phyloP scores from a whole-genome alignment of 129 eudicot genomes.

The Arctium minus region DNA sequence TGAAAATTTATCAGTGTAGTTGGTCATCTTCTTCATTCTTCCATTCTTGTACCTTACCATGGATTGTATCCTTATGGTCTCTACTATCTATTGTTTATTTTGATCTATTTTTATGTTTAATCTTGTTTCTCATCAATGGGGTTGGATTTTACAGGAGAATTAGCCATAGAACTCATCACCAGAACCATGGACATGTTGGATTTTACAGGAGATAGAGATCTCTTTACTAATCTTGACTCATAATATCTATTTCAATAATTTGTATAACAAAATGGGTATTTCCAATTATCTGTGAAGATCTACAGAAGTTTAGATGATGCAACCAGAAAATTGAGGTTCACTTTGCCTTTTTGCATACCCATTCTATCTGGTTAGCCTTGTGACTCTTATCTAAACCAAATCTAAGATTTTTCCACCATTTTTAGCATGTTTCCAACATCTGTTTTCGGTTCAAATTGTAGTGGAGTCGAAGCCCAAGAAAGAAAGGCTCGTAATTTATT shows the following conservation, averaged over 20 bases:
- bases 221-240: background rate
- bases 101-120: background rate
- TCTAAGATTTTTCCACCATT: background rate
- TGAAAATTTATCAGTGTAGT: conserved; percentile 70
- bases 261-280: background rate
- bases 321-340: conserved; percentile 61
- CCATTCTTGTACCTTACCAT: conserved; percentile 97
- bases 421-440: background rate
- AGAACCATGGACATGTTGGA: conserved; percentile 54
- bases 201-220: no score
- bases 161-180: conserved; percentile 98
- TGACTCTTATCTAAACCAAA: conserved; percentile 2
- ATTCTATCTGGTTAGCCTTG: conserved; percentile 68
- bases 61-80: conserved; percentile 64
- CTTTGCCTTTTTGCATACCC: conserved; percentile 50
- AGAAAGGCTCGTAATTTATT: conserved; percentile 56
- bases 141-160: conserved; percentile 77
- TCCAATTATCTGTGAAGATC: conserved; percentile 71
- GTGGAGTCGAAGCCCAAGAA: conserved; percentile 95
- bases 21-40: conserved; percentile 92
- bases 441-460: conserved; percentile 21
- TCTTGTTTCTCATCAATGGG: no score
- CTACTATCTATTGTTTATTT: background rate
- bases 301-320: conserved; percentile 51
- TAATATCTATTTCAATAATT: background rate